Evolutionary conservation across 2,329 filamentous ascomycete genomes (phyloP).

Genomic region (Xylariaceae sp.): DNA sequence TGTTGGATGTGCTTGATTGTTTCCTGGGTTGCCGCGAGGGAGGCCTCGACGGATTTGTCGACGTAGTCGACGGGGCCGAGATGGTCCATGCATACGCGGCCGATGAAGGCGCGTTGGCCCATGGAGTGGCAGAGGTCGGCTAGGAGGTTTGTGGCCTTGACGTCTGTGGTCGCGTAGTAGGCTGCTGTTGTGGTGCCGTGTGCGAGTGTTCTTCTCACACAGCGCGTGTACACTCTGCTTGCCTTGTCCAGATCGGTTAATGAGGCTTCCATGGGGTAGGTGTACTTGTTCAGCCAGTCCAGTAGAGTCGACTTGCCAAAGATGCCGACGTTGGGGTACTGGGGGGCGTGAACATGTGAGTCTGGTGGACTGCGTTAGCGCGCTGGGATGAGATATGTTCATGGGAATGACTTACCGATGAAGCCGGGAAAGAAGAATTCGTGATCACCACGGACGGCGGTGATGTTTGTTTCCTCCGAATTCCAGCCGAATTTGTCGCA

Average conservation of each 20-base stretch:
- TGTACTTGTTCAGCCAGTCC: constrained; percentile 91
- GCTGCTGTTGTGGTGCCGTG: constrained; percentile 90
- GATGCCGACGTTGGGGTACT: constrained; percentile 90
- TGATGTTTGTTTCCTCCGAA: constrained; percentile 35
- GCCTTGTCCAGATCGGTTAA: constrained; percentile 61
- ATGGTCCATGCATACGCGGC: constrained; percentile 90
- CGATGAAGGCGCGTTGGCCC: constrained; percentile 87
- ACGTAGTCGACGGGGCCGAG: constrained; percentile 72
- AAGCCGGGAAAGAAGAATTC: constrained; percentile 84
- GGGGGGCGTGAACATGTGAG: constrained; percentile 90
- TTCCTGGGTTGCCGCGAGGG: constrained; percentile 50
- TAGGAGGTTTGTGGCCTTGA: constrained; percentile 83
- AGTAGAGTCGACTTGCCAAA: constrained; percentile 91
- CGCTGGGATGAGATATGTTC: neutral
- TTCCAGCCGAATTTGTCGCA: constrained; percentile 44
- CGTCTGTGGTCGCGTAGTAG: constrained; percentile 91
- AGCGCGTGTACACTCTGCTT: constrained; percentile 66
- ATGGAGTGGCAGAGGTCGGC: constrained; percentile 71
- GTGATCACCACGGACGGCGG: constrained; percentile 35
- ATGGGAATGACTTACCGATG: constrained; percentile 50
- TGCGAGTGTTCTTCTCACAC: constrained; percentile 73
- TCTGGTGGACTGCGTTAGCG: constrained; percentile 49
- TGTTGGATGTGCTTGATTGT: constrained; percentile 60
- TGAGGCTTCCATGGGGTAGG: constrained; percentile 84
- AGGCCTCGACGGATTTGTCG: constrained; percentile 59